A percentile compares a stretch with the other conserved stretches of the same genome.
These are phyloP conservation scores for Daldinia childiae DNA, from an alignment of 495 filamentous ascomycete species.

Conservation along the genomic window DNA sequence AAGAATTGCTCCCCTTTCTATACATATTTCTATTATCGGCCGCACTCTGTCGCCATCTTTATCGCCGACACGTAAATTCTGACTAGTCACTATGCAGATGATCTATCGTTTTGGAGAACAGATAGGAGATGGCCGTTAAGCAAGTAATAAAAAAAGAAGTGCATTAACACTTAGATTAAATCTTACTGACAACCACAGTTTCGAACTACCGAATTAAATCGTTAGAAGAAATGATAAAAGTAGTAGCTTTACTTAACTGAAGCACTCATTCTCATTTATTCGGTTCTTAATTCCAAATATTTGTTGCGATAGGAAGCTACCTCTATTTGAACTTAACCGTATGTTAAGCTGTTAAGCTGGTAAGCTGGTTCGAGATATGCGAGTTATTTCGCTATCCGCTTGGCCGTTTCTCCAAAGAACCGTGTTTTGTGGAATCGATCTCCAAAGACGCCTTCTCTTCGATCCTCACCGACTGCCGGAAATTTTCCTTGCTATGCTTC, in stretches of 20 bases:
- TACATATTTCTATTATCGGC: neutral
- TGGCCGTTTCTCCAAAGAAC: conserved; percentile 17
- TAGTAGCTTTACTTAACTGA: neutral
- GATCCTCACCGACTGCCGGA: conserved; percentile 44
- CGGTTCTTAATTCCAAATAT: neutral
- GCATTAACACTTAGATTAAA: neutral
- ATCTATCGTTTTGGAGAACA: conserved; percentile 36
- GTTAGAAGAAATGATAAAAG: neutral
- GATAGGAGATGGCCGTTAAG: conserved; percentile 27
- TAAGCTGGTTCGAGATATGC: neutral
- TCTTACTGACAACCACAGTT: neutral
- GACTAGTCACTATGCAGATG: conserved; percentile 36
- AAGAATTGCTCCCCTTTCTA: neutral
- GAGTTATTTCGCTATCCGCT: conserved; percentile 1
- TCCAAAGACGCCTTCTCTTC: conserved; percentile 19
- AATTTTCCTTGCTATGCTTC: conserved; percentile 26
- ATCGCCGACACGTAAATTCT: conserved; percentile 19
- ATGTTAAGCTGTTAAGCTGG: neutral
- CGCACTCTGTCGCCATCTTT: conserved; percentile 9
- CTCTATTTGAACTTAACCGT: neutral
- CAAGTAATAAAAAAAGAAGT: neutral
- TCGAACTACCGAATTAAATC: neutral
- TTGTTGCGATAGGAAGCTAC: neutral
- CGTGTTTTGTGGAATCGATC: conserved; percentile 38
- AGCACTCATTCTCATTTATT: neutral